These are phyloP conservation scores for Suillus placidus DNA, from an alignment of 768 basidiomycete genomes.

Conservation along the genomic window DNA sequence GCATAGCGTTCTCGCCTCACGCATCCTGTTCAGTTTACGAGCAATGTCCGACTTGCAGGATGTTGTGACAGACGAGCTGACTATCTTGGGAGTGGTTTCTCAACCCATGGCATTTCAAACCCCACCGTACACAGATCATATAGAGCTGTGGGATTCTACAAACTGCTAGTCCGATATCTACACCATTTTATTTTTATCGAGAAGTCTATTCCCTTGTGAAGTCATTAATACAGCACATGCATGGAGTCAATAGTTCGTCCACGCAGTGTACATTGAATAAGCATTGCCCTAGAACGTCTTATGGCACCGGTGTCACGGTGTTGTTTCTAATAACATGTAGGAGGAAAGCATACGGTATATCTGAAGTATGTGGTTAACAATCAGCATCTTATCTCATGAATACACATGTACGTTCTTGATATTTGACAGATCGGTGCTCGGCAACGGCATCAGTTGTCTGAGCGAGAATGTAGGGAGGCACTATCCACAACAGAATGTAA, in stretches of 20 bases:
- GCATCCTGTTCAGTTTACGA: slow-evolving; percentile 2
- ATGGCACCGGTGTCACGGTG: background rate
- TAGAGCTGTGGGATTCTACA: background rate
- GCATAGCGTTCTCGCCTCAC: slow-evolving; percentile 2
- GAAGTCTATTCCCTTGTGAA: background rate
- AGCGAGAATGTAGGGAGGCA: background rate
- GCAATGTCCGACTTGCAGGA: background rate
- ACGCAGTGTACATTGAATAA: background rate
- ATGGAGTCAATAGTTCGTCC: background rate
- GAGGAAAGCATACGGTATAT: background rate
- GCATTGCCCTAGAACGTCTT: background rate
- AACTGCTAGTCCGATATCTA: background rate
- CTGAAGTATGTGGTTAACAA: background rate
- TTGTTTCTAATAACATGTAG: background rate
- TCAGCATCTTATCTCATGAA: background rate
- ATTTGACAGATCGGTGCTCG: background rate
- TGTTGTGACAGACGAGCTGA: background rate
- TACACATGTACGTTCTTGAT: background rate
- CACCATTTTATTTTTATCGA: background rate
- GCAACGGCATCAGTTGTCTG: background rate
- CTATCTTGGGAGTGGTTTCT: background rate
- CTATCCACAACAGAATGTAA: background rate
- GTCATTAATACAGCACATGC: background rate
- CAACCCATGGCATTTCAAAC: background rate
- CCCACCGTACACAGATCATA: background rate